phyloP scores from a whole-genome alignment of 306 rosid genomes.

The Vigna reflexopilosa region DNA sequence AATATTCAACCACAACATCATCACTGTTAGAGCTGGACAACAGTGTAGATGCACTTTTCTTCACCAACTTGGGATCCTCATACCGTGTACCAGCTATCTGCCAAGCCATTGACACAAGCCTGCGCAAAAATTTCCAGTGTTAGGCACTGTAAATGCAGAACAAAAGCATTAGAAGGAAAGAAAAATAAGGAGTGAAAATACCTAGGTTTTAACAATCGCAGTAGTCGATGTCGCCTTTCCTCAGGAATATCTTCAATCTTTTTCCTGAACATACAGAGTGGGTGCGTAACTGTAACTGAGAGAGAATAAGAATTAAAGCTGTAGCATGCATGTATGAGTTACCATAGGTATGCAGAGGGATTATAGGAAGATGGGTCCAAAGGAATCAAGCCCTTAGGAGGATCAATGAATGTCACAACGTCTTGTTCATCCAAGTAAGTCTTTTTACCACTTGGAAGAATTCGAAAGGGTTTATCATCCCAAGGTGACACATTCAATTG shows the following conservation, averaged over 20 bases:
- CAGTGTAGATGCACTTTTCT: slow-evolving; percentile 63
- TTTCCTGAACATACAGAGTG: slow-evolving; percentile 62
- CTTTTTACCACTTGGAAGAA: slow-evolving; percentile 63
- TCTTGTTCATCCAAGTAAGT: slow-evolving; percentile 81
- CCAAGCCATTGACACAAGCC: slow-evolving; percentile 87
- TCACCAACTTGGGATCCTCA: slow-evolving; percentile 70
- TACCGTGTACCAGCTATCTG: slow-evolving; percentile 83
- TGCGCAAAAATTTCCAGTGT: slow-evolving; percentile 48
- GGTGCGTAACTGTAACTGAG: background rate
- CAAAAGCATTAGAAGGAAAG: slow-evolving; percentile 7
- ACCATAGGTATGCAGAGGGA: slow-evolving; percentile 90
- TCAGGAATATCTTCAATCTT: slow-evolving; percentile 84
- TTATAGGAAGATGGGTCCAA: slow-evolving; percentile 72
- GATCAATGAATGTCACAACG: slow-evolving; percentile 76
- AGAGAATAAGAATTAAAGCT: background rate
- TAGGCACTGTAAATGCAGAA: slow-evolving; percentile 21
- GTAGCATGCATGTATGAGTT: background rate
- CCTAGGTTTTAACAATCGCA: slow-evolving; percentile 74
- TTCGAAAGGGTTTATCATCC: slow-evolving; percentile 78
- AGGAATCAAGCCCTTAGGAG: slow-evolving; percentile 79
- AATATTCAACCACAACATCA: slow-evolving; percentile 59
- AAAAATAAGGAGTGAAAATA: slow-evolving; percentile 22
- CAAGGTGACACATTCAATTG: slow-evolving; percentile 54
- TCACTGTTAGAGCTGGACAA: slow-evolving; percentile 49
- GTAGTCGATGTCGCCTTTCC: slow-evolving; percentile 79